Evolutionary conservation across 805 yeast genomes (phyloP).

Genomic region (Candida verbasci): DNA sequence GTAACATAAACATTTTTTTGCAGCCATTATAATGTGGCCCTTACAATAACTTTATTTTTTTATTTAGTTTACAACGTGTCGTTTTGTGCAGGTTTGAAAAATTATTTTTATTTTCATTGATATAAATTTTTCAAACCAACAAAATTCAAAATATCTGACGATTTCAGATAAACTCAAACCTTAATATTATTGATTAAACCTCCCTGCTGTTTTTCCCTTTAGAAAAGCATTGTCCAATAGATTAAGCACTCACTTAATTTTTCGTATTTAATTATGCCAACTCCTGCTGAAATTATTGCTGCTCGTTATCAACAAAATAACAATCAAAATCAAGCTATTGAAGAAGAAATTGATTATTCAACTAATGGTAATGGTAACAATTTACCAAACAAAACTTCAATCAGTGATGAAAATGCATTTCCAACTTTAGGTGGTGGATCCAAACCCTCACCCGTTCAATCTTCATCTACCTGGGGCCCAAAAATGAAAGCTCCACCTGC

Average conservation of each 20-base stretch:
- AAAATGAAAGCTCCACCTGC: slow-evolving; percentile 17
- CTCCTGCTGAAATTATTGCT: slow-evolving; percentile 47
- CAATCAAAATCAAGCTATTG: slow-evolving; percentile 4
- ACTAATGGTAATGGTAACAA: slow-evolving; percentile 6
- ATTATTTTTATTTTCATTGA: background rate
- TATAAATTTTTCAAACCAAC: background rate
- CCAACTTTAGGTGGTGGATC: slow-evolving; percentile 58
- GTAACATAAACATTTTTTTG: too few species aligned
- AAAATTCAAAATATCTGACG: background rate
- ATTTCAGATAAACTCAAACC: too few species aligned
- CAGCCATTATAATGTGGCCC: too few species aligned
- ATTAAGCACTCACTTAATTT: too few species aligned
- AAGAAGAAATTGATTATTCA: slow-evolving; percentile 7
- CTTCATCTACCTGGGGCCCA: slow-evolving; percentile 39
- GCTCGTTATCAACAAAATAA: slow-evolving; percentile 35
- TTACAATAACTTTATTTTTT: too few species aligned
- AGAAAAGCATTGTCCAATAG: slow-evolving; percentile 10
- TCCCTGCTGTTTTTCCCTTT: slow-evolving; percentile 5
- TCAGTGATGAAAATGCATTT: slow-evolving; percentile 53
- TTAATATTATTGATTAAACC: too few species aligned
- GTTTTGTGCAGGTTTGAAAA: background rate
- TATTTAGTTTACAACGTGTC: too few species aligned
- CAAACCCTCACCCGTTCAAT: slow-evolving; percentile 25
- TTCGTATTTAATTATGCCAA: slow-evolving; percentile 24
- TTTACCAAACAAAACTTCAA: slow-evolving; percentile 20